Conservation (phyloP, 1,139 yeast species). For the Kluyveromyces sp. region DNA sequence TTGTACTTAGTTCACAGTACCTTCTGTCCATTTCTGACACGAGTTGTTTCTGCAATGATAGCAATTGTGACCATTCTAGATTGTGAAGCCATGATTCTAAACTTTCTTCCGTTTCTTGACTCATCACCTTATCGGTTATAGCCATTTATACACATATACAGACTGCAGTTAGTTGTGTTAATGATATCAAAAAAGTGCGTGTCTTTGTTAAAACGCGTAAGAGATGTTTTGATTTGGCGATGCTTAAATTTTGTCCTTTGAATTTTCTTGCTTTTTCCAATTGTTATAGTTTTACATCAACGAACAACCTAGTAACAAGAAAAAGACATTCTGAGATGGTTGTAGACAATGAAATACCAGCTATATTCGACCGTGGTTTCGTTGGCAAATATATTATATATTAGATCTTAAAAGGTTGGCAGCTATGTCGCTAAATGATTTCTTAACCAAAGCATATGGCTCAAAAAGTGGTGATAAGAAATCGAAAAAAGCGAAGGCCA, state of each 20-base stretch:
- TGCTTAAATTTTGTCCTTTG: no score
- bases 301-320: no score
- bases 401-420: not conserved
- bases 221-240: no score
- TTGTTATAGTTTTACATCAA: no score
- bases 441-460: conserved; percentile 19
- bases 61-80: conserved; percentile 3
- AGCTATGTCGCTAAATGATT: conserved; percentile 11
- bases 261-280: no score
- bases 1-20: not conserved
- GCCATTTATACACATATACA: not conserved
- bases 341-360: no score
- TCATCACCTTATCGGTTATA: not conserved
- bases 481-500: not conserved
- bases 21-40: conserved; percentile 1
- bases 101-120: conserved; percentile 10
- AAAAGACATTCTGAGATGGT: no score
- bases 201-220: not conserved
- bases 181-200: conserved; percentile 5
- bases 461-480: not conserved
- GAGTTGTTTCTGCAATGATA: conserved; percentile 1
- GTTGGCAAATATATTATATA: not conserved
- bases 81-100: conserved; percentile 17
- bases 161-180: conserved; percentile 2
- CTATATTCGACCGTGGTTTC: no score